Evolutionary conservation across 768 basidiomycete genomes (phyloP).

Genomic region (Glaciozyma martinii): DNA sequence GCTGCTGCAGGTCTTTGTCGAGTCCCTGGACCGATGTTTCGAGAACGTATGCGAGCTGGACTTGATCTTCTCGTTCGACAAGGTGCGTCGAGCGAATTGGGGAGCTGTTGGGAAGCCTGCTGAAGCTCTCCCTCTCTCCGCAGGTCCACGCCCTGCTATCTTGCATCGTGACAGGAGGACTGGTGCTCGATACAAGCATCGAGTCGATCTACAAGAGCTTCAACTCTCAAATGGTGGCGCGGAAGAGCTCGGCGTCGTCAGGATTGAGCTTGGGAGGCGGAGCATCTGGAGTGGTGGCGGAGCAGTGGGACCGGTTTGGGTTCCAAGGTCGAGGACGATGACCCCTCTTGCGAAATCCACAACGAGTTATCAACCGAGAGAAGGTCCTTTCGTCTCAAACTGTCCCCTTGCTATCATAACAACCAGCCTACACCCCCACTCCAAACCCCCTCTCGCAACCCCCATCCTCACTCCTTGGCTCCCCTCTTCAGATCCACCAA

Average conservation of each 20-base stretch:
- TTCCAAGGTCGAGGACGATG: neutral
- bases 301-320: neutral
- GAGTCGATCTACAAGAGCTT: slow-evolving; percentile 23
- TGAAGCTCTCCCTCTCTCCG: neutral
- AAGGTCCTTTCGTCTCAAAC: neutral
- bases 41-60: slow-evolving; percentile 98
- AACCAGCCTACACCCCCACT: neutral
- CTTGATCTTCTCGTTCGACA: slow-evolving; percentile 96
- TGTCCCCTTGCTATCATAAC: neutral
- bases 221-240: slow-evolving; percentile 5
- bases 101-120: neutral
- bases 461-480: neutral
- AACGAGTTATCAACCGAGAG: neutral
- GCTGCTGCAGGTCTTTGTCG: slow-evolving; percentile 74
- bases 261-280: neutral
- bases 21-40: slow-evolving; percentile 87
- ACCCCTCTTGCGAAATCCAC: neutral
- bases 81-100: slow-evolving; percentile 48
- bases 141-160: slow-evolving; percentile 89
- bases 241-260: neutral
- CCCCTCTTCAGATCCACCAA: slow-evolving; percentile 6
- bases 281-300: neutral
- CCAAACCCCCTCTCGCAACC: neutral
- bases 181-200: slow-evolving; percentile 73
- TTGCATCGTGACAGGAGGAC: slow-evolving; percentile 94